Percentiles rank a stretch among this genome's conserved stretches.
These are phyloP conservation scores for Trichoderma harzianum DNA, from an alignment of 2,329 filamentous ascomycete species.

Conservation along the genomic window DNA sequence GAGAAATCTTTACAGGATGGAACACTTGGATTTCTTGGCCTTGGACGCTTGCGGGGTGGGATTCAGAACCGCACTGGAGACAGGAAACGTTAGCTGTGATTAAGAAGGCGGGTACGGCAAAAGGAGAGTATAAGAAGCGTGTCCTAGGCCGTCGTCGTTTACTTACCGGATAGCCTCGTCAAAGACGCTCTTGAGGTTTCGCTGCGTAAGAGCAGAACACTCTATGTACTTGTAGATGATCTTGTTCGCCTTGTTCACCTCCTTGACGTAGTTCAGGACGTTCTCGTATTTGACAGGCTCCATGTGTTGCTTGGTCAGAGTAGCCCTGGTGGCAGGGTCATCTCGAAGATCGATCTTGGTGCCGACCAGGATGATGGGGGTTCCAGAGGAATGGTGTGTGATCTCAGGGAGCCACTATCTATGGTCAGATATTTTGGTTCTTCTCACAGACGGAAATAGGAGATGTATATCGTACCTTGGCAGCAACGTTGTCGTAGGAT, in stretches of 20 bases:
- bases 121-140: background rate
- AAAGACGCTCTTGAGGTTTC: conserved; percentile 97
- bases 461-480: conserved; percentile 65
- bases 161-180: conserved; percentile 95
- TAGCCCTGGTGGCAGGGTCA: conserved; percentile 76
- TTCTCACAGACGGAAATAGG: background rate
- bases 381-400: conserved; percentile 90
- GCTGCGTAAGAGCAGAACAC: conserved; percentile 93
- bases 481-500: conserved; percentile 98
- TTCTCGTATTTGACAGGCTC: conserved; percentile 95
- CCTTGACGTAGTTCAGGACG: conserved; percentile 81
- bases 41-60: conserved; percentile 57
- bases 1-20: conserved; percentile 54
- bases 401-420: conserved; percentile 93
- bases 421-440: conserved; percentile 20
- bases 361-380: conserved; percentile 94
- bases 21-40: conserved; percentile 65
- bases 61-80: conserved; percentile 64
- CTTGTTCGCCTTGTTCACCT: conserved; percentile 45
- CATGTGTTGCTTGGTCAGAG: conserved; percentile 88
- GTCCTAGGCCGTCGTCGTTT: background rate
- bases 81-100: conserved; percentile 21
- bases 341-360: conserved; percentile 96
- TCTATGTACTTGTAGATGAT: conserved; percentile 98
- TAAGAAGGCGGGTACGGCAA: background rate